phyloP scores from a whole-genome alignment of 176 grass and related monocot genomes.

The Carex littledalei region DNA sequence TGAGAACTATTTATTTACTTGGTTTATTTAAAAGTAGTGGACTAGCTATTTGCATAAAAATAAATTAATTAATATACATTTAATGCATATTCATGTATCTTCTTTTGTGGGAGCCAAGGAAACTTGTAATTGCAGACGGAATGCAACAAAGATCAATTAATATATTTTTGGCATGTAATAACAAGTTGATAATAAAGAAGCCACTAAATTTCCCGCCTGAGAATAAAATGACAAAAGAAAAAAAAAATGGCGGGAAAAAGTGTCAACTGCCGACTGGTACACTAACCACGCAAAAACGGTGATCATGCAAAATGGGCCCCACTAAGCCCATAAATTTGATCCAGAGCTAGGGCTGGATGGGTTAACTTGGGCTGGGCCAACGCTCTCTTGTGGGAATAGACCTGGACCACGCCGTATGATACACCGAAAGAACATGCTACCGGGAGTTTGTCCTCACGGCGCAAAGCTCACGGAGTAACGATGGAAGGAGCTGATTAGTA shows the following conservation, averaged over 20 bases:
- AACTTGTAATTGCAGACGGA: neutral
- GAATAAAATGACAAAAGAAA: slow-evolving; percentile 6
- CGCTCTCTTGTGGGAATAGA: neutral
- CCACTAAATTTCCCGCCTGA: neutral
- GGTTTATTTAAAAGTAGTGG: neutral
- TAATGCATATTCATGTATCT: neutral
- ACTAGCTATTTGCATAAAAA: neutral
- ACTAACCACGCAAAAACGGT: neutral
- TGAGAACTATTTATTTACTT: neutral
- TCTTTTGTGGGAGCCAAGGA: neutral
- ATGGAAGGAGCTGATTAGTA: neutral
- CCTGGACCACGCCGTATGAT: neutral
- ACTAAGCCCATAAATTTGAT: neutral
- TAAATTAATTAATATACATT: neutral
- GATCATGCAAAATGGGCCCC: slow-evolving; percentile 2
- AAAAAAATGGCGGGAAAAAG: neutral
- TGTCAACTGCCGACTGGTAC: neutral
- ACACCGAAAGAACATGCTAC: neutral
- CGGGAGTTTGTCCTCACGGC: neutral
- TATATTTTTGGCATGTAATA: neutral
- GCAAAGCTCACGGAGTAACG: neutral
- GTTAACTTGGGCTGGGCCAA: neutral
- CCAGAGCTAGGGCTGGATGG: neutral
- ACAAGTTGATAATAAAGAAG: slow-evolving; percentile 3
- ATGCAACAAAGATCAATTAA: neutral